Conservation (phyloP, 164 flowering plant genomes). For the Malania oleifera region DNA sequence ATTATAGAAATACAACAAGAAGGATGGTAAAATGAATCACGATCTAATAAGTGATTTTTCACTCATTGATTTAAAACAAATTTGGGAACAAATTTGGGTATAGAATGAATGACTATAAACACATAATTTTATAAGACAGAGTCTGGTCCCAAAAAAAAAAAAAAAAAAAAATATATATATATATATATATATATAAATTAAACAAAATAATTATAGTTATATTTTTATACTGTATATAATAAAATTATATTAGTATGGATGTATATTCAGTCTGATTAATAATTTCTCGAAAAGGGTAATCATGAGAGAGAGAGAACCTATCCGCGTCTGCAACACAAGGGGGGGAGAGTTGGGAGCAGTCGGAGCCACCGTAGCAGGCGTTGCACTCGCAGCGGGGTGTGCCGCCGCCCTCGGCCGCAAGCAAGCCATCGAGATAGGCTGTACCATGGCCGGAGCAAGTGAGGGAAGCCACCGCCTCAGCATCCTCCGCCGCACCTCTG, state of each 20-base stretch:
- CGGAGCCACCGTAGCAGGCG: constrained; percentile 36
- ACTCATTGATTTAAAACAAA: too few species aligned
- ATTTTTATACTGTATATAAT: too few species aligned
- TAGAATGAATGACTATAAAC: too few species aligned
- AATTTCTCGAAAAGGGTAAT: not conserved
- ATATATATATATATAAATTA: too few species aligned
- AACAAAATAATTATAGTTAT: not conserved
- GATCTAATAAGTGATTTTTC: too few species aligned
- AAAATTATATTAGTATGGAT: not conserved
- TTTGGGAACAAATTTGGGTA: too few species aligned
- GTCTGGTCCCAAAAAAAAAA: too few species aligned
- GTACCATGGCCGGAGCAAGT: constrained; percentile 51
- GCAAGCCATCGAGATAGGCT: constrained; percentile 45
- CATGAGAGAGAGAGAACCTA: constrained; percentile 20
- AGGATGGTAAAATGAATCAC: too few species aligned
- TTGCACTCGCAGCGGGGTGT: constrained; percentile 39
- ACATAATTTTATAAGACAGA: too few species aligned
- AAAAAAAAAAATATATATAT: too few species aligned
- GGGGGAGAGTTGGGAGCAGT: constrained; percentile 35
- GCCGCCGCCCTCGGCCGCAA: constrained; percentile 14
- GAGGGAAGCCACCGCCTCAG: constrained; percentile 37
- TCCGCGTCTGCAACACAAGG: constrained; percentile 38
- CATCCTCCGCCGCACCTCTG: constrained; percentile 34
- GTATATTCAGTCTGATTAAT: not conserved
- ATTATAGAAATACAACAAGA: too few species aligned